phyloP scores from a whole-genome alignment of 2,329 filamentous ascomycete species.

The Macrophomina pseudophaseolina region DNA sequence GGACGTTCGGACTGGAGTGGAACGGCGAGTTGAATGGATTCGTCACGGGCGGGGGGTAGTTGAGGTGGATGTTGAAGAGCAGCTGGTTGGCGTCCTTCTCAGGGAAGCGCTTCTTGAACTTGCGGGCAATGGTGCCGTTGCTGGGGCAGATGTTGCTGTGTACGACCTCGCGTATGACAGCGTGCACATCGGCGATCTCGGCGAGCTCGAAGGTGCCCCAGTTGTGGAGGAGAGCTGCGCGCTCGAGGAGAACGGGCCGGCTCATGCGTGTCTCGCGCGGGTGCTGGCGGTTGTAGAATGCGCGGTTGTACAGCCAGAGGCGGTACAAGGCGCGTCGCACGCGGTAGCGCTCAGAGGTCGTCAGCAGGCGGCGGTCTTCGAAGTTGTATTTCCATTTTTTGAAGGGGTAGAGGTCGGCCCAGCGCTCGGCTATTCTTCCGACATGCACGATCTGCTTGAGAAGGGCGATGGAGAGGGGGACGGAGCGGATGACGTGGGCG shows the following conservation, averaged over 20 bases:
- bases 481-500: constrained; percentile 58
- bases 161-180: constrained; percentile 61
- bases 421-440: constrained; percentile 61
- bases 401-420: constrained; percentile 66
- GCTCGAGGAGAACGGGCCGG: constrained; percentile 54
- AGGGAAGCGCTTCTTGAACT: constrained; percentile 62
- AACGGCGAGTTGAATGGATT: constrained; percentile 39
- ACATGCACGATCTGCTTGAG: constrained; percentile 60
- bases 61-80: constrained; percentile 59
- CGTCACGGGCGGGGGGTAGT: constrained; percentile 54
- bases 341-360: constrained; percentile 54
- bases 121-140: constrained; percentile 64
- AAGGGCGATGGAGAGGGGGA: constrained; percentile 60
- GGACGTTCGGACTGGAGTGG: constrained; percentile 39
- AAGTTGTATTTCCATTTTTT: constrained; percentile 67
- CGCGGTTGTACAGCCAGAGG: constrained; percentile 64
- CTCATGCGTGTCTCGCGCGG: constrained; percentile 57
- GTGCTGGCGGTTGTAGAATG: constrained; percentile 61
- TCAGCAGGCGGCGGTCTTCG: constrained; percentile 60
- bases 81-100: constrained; percentile 55
- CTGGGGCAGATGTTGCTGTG: constrained; percentile 65
- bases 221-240: constrained; percentile 63
- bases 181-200: constrained; percentile 64
- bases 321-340: constrained; percentile 65
- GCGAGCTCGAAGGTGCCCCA: constrained; percentile 62